Base-by-base conservation (phyloP, 805 yeast species). In the Yarrowia osloensis region DNA sequence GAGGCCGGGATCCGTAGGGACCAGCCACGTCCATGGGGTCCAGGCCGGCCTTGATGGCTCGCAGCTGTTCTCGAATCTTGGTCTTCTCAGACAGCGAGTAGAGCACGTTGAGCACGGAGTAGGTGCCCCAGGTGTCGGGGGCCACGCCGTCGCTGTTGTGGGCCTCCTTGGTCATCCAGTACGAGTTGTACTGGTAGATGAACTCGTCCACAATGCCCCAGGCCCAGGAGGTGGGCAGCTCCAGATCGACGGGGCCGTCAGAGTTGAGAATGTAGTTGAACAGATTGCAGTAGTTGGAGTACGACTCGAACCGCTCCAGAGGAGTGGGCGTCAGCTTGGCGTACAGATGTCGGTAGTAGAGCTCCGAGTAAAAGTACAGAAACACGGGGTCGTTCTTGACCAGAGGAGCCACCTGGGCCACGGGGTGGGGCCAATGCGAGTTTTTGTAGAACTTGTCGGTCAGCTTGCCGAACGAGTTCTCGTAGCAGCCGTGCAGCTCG, bases 121-220 rank as follows among this genome's bases (percentile, higher is more conserved):
- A 82, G 6, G 84, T 78, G 66, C 78, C 77, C 85, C 85, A 82
- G 46, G 77, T 78, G 59, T 78, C 77, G 47, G 82, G 75, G 62
- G 77, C 76, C 29, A 72, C 75, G 54, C 80, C 69, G 72, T 82
- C 84, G 24, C 70, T 73, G 21, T 70, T 72, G 31, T 73, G 69
- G 61, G 70, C 67, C 50, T 74, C 75, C 68, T 81, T 77, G 75
- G 77, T 81, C 59, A 77, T 72, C 59, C 82, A 76, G 68, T 80
- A 82, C 70, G 78, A 77, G 72, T 81, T 81, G 76, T 79, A 82
- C 74, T 82, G 85, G 71, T 82, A 82, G 72, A 82, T 81, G 73
- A 82, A 82, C 73, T 82, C 85, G 69, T 82, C 85, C 68, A 82
- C 77, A 68, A 82, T 81, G 67, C 82, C 85, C 85, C 85, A 82